A percentile compares a stretch with the other conserved stretches of the same genome.
phyloP scores from a whole-genome alignment of 2,329 filamentous ascomycete species.

The Verticillium klebahnii region DNA sequence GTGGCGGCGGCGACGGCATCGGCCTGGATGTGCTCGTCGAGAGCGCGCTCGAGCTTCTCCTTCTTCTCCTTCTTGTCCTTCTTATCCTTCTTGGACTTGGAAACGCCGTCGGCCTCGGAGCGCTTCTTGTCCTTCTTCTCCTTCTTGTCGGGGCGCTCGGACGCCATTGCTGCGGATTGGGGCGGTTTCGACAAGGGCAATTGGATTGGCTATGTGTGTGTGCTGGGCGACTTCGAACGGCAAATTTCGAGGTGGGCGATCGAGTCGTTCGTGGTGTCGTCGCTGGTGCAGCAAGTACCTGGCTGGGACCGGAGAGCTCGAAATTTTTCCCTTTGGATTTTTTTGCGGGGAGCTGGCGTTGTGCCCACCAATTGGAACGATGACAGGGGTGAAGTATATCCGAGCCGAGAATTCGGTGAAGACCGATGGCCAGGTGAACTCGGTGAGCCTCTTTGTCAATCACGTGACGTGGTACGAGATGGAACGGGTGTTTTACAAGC shows the following conservation, averaged over 20 bases:
- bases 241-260: not conserved
- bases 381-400: slow-evolving; percentile 1
- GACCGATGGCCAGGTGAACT: not conserved
- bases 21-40: slow-evolving; percentile 62
- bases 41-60: slow-evolving; percentile 58
- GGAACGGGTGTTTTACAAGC: not conserved
- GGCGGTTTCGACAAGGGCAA: not conserved
- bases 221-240: not conserved
- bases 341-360: slow-evolving; percentile 3
- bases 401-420: slow-evolving; percentile 4
- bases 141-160: slow-evolving; percentile 45
- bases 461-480: not conserved
- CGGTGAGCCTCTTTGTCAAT: not conserved
- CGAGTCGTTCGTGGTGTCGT: not conserved
- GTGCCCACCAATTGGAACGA: not conserved
- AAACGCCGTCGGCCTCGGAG: slow-evolving; percentile 18
- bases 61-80: slow-evolving; percentile 57
- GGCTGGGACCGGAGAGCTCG: not conserved
- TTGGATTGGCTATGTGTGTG: not conserved
- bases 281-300: not conserved
- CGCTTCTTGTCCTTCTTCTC: slow-evolving; percentile 28
- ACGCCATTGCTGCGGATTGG: slow-evolving; percentile 33
- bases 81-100: slow-evolving; percentile 51
- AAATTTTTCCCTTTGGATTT: slow-evolving; percentile 4
- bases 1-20: slow-evolving; percentile 42